Evolutionary conservation across 192 early-diverging fungal genomes (phyloP).

Genomic region (Coemansia sp.): DNA sequence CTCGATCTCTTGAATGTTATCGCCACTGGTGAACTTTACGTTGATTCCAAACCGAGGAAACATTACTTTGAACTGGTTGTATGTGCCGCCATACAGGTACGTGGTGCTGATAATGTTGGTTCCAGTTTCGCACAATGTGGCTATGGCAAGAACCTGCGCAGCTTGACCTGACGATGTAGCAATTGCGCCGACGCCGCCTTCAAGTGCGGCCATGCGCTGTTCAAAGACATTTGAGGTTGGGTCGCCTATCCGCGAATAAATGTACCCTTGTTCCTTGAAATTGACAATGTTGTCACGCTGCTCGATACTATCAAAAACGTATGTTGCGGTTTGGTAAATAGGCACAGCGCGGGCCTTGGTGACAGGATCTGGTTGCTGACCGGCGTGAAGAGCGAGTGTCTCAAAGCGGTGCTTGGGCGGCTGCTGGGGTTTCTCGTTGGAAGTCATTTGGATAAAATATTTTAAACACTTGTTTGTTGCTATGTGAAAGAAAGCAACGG

Average conservation of each 20-base stretch:
- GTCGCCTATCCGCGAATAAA: conserved; percentile 83
- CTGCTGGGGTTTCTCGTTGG: background rate
- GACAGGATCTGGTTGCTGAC: conserved; percentile 62
- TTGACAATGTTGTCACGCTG: conserved; percentile 84
- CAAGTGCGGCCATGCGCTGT: conserved; percentile 87
- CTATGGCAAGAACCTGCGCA: conserved; percentile 81
- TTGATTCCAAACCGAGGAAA: conserved; percentile 83
- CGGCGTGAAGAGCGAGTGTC: conserved; percentile 91
- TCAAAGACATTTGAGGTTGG: conserved; percentile 90
- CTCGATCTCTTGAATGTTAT: conserved; percentile 72
- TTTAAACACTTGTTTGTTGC: no score
- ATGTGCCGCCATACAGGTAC: conserved; percentile 74
- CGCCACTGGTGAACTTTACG: conserved; percentile 72
- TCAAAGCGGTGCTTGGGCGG: conserved; percentile 64
- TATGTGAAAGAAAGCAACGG: background rate
- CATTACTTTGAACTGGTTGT: conserved; percentile 83
- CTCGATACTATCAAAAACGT: conserved; percentile 75
- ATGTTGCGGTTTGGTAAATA: conserved; percentile 88
- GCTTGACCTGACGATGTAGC: conserved; percentile 78
- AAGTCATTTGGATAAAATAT: no score
- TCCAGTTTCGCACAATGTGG: conserved; percentile 74
- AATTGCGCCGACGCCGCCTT: conserved; percentile 79
- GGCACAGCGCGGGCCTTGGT: conserved; percentile 85
- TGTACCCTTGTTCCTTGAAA: conserved; percentile 72
- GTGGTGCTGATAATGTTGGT: conserved; percentile 87